These are phyloP conservation scores for Phaeosphaeriaceae sp. DNA, from an alignment of 2,329 filamentous ascomycete species.

Conservation along the genomic window DNA sequence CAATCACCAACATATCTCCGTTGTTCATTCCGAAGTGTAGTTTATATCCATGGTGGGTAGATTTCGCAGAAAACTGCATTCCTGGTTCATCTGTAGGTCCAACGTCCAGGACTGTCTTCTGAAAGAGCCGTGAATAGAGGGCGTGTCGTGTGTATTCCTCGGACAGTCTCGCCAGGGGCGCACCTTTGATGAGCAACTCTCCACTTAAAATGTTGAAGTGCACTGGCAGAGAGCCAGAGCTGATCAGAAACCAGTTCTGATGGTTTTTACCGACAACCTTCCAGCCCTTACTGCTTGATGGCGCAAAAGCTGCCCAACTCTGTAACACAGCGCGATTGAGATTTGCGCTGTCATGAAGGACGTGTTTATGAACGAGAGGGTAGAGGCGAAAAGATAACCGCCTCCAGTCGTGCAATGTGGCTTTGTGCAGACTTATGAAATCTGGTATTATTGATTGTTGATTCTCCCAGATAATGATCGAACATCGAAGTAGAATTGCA, in stretches of 20 bases:
- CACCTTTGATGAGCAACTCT: slow-evolving; percentile 60
- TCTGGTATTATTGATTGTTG: slow-evolving; percentile 2
- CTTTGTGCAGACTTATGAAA: slow-evolving; percentile 2
- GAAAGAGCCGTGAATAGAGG: slow-evolving; percentile 55
- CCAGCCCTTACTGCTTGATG: slow-evolving; percentile 13
- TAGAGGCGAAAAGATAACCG: slow-evolving; percentile 23
- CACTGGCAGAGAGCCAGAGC: slow-evolving; percentile 11
- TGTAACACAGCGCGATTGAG: slow-evolving; percentile 23
- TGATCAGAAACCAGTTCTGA: slow-evolving; percentile 45
- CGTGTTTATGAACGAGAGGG: slow-evolving; percentile 4
- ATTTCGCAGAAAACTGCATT: slow-evolving; percentile 53
- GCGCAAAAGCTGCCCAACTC: slow-evolving; percentile 30
- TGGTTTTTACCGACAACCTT: slow-evolving; percentile 5
- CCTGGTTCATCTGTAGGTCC: slow-evolving; percentile 49
- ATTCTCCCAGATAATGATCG: slow-evolving; percentile 31
- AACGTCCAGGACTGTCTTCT: slow-evolving; percentile 51
- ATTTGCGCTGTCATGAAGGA: slow-evolving; percentile 8
- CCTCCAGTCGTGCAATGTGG: slow-evolving; percentile 24
- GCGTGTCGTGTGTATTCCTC: slow-evolving; percentile 51
- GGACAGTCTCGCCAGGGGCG: slow-evolving; percentile 58
- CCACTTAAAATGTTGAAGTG: slow-evolving; percentile 61
- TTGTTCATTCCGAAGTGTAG: slow-evolving; percentile 48
- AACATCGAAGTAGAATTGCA: slow-evolving; percentile 26
- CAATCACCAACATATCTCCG: slow-evolving; percentile 31
- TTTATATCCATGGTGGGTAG: slow-evolving; percentile 16